Evolutionary conservation across 148 eudicot species (phyloP), one percentile per base, ranked within the genome.

Genomic region (Vaccinium vitisidaea): DNA sequence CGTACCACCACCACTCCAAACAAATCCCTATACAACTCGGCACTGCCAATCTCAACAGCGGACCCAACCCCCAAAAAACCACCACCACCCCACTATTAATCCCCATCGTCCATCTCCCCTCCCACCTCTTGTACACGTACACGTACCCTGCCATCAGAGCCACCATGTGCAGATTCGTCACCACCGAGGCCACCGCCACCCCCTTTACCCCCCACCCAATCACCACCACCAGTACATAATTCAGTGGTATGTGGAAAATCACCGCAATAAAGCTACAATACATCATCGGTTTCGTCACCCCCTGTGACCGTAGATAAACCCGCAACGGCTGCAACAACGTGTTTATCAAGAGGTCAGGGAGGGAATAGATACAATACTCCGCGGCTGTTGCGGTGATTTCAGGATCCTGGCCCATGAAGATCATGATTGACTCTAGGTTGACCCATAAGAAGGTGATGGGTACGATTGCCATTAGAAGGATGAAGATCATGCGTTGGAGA

Each of bases 1-100:
- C 99, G 73, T 97, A 97, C 98, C 99, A 97, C 99, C 99, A 97
- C 99, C 99, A 97, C 84, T 97, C 99, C 61, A 97, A 80, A 74
- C 99, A 97, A 2, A 95, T 93, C 88, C 94, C 95, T 0, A 92
- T 49, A 69, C 99, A 97, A 71, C 98, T 95, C 56, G 97, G 98
- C 30, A 95, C 88, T 0, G 98, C 95, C 80, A 97, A 79, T 73
- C 82, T 90, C 80, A 95, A 65, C 85, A 97, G 75, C 12, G 90
- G 88, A 18, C 88, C 92, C 12, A 93, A 9, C 30, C 92, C 96
- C 32, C 86, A 92, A 10, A 85, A 80, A 50, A 63, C 83, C 56
- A 13, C 77, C 4, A 43, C 21, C 13, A 75, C 52, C 50, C 78
- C 77, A 6, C 89, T 84, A 6, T 85, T 87, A 80, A 77, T 78